Evolutionary conservation across 2,329 filamentous ascomycete genomes (phyloP), one percentile per base, ranked within the genome.

Genomic region (Metarhizium rileyi): DNA sequence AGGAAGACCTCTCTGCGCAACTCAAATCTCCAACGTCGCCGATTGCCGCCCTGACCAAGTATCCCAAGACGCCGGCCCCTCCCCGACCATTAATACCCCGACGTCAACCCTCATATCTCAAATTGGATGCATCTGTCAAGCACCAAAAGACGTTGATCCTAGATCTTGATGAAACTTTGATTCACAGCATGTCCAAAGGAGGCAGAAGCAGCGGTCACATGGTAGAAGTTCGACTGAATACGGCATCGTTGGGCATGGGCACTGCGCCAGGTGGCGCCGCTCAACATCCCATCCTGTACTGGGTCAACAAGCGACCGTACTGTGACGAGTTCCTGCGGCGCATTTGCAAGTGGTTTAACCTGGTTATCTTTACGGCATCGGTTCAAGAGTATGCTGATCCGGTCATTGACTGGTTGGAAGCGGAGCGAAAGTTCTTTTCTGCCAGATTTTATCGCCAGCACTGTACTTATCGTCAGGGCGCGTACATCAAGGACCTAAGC

Each of bases 371-470:
- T 67, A 98, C 93, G 9, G 93, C 93, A 3, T 95, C 90, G 20
- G 93, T 98, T 35, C 93, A 98, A 66, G 93, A 98, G 67, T 98
- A 98, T 62, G 93, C 93, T 50, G 93, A 98, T 66, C 93, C 93
- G 0, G 93, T 98, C 50, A 97, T 98, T 64, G 93, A 98, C 75
- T 97, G 90, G 90, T 78, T 98, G 52, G 93, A 98, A 70, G 84
- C 89, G 57, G 93, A 98, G 69, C 83, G 90, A 61, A 97, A 97
- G 70, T 97, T 89, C 72, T 98, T 98, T 69, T 86, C 87, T 33
- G 88, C 84, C 38, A 77, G 93, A 57, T 97, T 93, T 71, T 98
- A 98, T 69, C 81, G 93, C 49, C 93, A 98, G 66, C 91, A 98
- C 68, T 98, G 93, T 73, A 97, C 93, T 22, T 90, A 89, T 63